Conservation (phyloP, 495 filamentous ascomycete genomes). For the Neurospora hispaniola region DNA sequence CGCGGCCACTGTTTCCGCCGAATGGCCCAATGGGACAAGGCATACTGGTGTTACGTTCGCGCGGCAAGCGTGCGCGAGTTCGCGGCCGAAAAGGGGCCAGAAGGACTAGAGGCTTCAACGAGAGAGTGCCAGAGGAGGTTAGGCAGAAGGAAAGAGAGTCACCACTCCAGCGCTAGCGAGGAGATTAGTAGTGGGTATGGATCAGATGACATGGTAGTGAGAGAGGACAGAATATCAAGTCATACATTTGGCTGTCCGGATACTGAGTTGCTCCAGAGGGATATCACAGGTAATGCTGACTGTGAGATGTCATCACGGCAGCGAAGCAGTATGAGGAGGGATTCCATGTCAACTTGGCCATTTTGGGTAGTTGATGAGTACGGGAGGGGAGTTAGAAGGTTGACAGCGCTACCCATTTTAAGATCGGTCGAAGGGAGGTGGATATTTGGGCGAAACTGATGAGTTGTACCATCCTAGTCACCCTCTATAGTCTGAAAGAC, state of each 20-base stretch:
- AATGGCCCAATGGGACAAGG: not conserved
- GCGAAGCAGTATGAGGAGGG: not conserved
- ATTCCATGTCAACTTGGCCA: not conserved
- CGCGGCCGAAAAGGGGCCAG: not conserved
- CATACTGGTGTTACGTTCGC: not conserved
- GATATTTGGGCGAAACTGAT: not conserved
- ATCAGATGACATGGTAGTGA: not conserved
- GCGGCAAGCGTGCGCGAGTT: slow-evolving; percentile 1
- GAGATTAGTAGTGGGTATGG: not conserved
- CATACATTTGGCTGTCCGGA: not conserved
- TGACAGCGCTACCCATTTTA: not conserved
- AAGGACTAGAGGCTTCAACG: not conserved
- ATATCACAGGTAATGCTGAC: not conserved
- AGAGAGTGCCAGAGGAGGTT: not conserved
- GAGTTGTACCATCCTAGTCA: not conserved
- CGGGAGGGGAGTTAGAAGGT: not conserved
- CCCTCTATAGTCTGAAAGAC: not conserved
- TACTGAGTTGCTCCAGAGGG: not conserved
- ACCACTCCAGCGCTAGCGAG: not conserved
- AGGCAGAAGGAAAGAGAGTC: not conserved
- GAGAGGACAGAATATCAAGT: not conserved
- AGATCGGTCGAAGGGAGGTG: not conserved
- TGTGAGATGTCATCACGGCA: not conserved
- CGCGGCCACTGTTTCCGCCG: not conserved
- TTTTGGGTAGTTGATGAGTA: not conserved